Evolutionary conservation across 1,139 yeast species (phyloP).

Genomic region (Suhomyces anneliseae): DNA sequence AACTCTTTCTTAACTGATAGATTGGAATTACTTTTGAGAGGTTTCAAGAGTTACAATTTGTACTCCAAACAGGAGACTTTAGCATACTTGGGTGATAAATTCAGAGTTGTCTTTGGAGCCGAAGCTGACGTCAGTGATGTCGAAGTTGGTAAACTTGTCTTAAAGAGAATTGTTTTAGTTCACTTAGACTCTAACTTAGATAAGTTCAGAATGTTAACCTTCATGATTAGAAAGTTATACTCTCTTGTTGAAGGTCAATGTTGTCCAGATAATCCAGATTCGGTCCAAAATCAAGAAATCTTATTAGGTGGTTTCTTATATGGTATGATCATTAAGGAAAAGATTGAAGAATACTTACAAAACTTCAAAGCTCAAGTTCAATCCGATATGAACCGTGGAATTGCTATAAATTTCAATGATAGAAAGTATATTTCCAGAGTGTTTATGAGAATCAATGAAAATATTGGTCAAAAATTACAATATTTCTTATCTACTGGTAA

Average conservation of each 20-base stretch:
- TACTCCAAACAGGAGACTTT: constrained; percentile 83
- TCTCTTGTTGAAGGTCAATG: constrained; percentile 96
- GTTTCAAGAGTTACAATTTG: constrained; percentile 77
- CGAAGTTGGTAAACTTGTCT: constrained; percentile 86
- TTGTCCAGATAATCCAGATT: constrained; percentile 97
- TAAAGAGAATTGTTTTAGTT: constrained; percentile 82
- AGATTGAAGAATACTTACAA: constrained; percentile 87
- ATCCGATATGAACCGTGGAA: constrained; percentile 78
- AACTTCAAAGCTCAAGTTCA: constrained; percentile 71
- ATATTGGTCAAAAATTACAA: constrained; percentile 91
- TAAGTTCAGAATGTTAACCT: constrained; percentile 81
- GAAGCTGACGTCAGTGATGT: constrained; percentile 85
- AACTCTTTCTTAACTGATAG: constrained; percentile 98
- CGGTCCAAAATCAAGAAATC: constrained; percentile 98
- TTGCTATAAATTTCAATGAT: constrained; percentile 81
- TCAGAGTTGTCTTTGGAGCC: constrained; percentile 89
- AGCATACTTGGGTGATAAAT: constrained; percentile 93
- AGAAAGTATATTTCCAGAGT: constrained; percentile 80
- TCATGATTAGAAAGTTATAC: constrained; percentile 94
- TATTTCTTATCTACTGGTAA: constrained; percentile 97
- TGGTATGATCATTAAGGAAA: constrained; percentile 96
- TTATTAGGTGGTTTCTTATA: constrained; percentile 93
- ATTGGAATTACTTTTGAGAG: constrained; percentile 85
- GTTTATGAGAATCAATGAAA: constrained; percentile 79
- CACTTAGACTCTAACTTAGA: constrained; percentile 73